These are phyloP conservation scores for Cyphellophora attinorum DNA, from an alignment of 2,329 filamentous ascomycete genomes.

Conservation along the genomic window DNA sequence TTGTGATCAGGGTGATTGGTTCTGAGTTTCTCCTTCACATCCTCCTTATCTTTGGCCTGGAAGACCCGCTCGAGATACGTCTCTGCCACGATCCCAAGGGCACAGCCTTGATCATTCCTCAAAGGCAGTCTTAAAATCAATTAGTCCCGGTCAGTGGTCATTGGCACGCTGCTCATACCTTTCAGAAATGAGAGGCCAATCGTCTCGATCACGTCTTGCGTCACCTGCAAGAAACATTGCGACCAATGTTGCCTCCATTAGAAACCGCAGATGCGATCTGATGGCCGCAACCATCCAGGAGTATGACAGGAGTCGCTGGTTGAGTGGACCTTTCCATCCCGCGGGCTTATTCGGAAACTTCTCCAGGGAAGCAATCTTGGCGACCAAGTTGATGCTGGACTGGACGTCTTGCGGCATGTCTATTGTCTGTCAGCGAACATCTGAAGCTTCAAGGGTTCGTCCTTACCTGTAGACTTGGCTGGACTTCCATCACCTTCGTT, in stretches of 20 bases:
- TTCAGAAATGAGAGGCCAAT: slow-evolving; percentile 60
- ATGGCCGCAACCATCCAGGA: slow-evolving; percentile 74
- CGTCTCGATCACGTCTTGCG: slow-evolving; percentile 58
- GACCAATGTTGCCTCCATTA: slow-evolving; percentile 72
- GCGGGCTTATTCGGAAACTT: slow-evolving; percentile 70
- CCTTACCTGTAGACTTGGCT: slow-evolving; percentile 45
- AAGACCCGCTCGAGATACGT: slow-evolving; percentile 35
- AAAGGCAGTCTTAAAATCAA: slow-evolving; percentile 29
- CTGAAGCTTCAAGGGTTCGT: slow-evolving; percentile 36
- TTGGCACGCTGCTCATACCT: slow-evolving; percentile 59
- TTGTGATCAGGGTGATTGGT: slow-evolving; percentile 15
- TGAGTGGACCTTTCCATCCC: slow-evolving; percentile 89
- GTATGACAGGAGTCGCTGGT: slow-evolving; percentile 79
- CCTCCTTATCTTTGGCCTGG: slow-evolving; percentile 11
- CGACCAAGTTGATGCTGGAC: slow-evolving; percentile 67
- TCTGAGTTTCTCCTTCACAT: slow-evolving; percentile 12
- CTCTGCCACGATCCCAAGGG: slow-evolving; percentile 37
- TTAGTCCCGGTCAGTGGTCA: slow-evolving; percentile 6
- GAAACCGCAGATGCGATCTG: slow-evolving; percentile 67
- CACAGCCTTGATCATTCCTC: slow-evolving; percentile 35
- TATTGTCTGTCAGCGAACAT: too few species aligned
- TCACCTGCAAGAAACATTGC: slow-evolving; percentile 75
- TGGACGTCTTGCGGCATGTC: too few species aligned
- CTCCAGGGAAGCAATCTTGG: slow-evolving; percentile 73
- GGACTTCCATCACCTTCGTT: slow-evolving; percentile 45